Percentiles rank a stretch among this genome's conserved stretches.
Conservation (phyloP, 1,284 basidiomycete genomes). For the Papiliotrema fonsecae region DNA sequence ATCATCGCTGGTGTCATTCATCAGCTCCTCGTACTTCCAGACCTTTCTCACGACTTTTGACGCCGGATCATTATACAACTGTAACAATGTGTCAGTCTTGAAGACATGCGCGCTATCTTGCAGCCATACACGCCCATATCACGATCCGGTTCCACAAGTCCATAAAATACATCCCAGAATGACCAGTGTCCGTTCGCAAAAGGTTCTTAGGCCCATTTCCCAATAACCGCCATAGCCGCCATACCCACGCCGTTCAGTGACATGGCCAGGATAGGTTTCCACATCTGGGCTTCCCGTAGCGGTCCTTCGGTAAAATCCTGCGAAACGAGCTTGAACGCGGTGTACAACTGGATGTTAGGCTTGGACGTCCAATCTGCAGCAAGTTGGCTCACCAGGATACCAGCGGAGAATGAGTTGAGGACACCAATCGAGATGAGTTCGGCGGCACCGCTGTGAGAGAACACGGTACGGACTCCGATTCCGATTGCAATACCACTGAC, state of each 20-base stretch:
- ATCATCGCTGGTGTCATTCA: no score
- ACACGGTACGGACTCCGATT: conserved; percentile 27
- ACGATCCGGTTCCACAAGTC: no score
- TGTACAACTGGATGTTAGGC: conserved; percentile 17
- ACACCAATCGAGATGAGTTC: conserved; percentile 34
- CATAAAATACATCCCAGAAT: no score
- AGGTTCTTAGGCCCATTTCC: conserved; percentile 39
- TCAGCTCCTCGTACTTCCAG: no score
- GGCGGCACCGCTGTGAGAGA: conserved; percentile 27
- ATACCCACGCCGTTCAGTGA: conserved; percentile 24
- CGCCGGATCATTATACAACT: no score
- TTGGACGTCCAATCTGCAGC: background rate
- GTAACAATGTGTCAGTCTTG: no score
- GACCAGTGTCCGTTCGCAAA: no score
- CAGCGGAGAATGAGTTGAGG: conserved; percentile 25
- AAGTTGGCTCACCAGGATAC: conserved; percentile 35
- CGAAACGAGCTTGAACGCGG: conserved; percentile 29
- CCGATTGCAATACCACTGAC: conserved; percentile 21
- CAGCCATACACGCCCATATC: no score
- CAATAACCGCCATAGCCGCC: conserved; percentile 41
- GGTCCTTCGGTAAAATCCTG: conserved; percentile 25
- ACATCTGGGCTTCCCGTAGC: conserved; percentile 11
- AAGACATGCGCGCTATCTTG: no score
- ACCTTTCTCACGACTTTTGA: no score
- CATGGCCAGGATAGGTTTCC: conserved; percentile 19